Base-by-base conservation (phyloP, 2,329 filamentous ascomycete species). In the Pseudomassariella vexata region DNA sequence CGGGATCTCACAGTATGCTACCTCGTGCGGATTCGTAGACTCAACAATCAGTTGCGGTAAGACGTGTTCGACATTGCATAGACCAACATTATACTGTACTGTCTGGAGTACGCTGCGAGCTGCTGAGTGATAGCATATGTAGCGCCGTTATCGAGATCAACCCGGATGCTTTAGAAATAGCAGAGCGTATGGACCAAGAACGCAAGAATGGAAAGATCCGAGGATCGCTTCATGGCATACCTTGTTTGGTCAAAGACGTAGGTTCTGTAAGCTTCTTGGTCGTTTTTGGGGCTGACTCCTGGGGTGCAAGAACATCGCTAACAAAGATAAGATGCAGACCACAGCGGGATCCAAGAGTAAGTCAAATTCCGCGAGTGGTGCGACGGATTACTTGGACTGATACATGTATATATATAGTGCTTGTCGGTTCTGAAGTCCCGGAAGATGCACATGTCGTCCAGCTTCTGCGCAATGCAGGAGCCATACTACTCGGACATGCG, bases 171-270 rank as follows among this genome's bases (percentile, higher is more conserved):
- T 58, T 81, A 20, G 48, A 52, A 15, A 84, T 86, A 35, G 83
- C 83, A 4, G 57, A 59, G 5, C 48, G 62, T 10, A 61, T 78
- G 19, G 83, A 88, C 45, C 50, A 48, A 0, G 81, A 87, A 55
- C 69, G 82, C 12, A 48, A 52, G 9, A 46, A 57, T 1, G 78
- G 78, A 16, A 62, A 59, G 23, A 53, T 78, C 8, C 70, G 79
- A n/a, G 72, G 81, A 2, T 75, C 76, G 1, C 65, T 89, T 2
- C 83, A 88, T 50, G 83, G 83, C 3, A 84, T 89, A 25, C 83
- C 84, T 0, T 84, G 84, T 50, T 63, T 82, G 3, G 73, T 86
- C 41, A 88, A 88, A 56, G 82, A 88, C 50, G 25, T 27, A 17
- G 6, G n/a, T 27, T 22, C 20, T 8, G 20, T 22, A 22, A 22